These are phyloP conservation scores for Saccharomycopsis malanga DNA, from an alignment of 805 yeast genomes.

Conservation along the genomic window DNA sequence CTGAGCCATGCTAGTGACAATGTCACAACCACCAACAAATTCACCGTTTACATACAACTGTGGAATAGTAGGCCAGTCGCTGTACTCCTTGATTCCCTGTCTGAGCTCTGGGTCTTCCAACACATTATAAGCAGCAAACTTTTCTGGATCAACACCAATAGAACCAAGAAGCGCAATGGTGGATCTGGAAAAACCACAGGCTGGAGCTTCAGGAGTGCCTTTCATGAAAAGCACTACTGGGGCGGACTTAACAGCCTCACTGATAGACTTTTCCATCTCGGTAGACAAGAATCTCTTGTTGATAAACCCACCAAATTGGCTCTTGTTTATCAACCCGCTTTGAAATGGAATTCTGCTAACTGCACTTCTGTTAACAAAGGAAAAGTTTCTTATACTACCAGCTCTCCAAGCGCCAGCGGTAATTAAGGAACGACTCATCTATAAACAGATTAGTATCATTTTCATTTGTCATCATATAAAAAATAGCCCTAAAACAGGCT, in stretches of 20 bases:
- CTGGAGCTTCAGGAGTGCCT: constrained; percentile 97
- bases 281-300: constrained; percentile 51
- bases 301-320: too few relatives aligned
- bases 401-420: background rate
- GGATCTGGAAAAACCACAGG: constrained; percentile 95
- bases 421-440: background rate
- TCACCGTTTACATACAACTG: constrained; percentile 88
- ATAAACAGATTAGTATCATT: too few relatives aligned
- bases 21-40: constrained; percentile 97
- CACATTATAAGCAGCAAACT: constrained; percentile 96
- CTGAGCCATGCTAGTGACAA: constrained; percentile 84
- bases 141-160: constrained; percentile 93
- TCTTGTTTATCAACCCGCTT: too few relatives aligned
- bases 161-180: constrained; percentile 90
- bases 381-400: background rate
- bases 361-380: background rate
- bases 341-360: too few relatives aligned
- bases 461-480: too few relatives aligned
- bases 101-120: constrained; percentile 91
- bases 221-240: constrained; percentile 97
- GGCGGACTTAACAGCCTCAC: constrained; percentile 76
- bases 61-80: constrained; percentile 98
- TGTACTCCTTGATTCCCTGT: constrained; percentile 90
- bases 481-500: too few relatives aligned
- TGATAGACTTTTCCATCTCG: constrained; percentile 79